Conservation (phyloP, 2,329 filamentous ascomycete genomes). For the Bipolaris bicolor region DNA sequence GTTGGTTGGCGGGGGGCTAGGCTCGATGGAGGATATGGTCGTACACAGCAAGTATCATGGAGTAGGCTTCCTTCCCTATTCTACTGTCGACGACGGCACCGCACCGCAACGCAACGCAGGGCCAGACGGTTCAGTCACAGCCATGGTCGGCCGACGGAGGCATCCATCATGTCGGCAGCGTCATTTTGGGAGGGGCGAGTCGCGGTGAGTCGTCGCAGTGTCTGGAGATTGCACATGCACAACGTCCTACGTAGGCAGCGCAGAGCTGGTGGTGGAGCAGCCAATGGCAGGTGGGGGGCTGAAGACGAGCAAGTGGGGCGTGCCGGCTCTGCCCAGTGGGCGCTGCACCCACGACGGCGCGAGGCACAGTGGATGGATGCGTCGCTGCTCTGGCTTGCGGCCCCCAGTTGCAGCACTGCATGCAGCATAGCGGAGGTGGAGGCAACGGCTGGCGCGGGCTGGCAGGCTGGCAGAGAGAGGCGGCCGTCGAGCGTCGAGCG, state of each 20-base stretch:
- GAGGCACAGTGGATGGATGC: not conserved
- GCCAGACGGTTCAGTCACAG: too few species aligned
- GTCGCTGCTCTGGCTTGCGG: slow-evolving; percentile 6
- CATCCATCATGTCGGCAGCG: slow-evolving; percentile 1
- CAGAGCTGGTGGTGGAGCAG: slow-evolving; percentile 7
- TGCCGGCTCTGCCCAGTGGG: slow-evolving; percentile 1
- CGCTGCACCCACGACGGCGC: slow-evolving; percentile 16
- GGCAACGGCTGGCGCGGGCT: slow-evolving; percentile 1
- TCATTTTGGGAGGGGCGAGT: slow-evolving; percentile 23
- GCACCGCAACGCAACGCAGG: too few species aligned
- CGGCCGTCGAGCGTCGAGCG: not conserved
- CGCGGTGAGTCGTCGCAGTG: slow-evolving; percentile 27
- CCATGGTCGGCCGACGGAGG: slow-evolving; percentile 1
- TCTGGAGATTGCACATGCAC: slow-evolving; percentile 32
- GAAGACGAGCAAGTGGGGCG: slow-evolving; percentile 7
- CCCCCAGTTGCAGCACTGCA: slow-evolving; percentile 18
- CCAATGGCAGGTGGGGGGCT: slow-evolving; percentile 18
- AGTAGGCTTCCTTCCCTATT: slow-evolving; percentile 15
- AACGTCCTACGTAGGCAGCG: slow-evolving; percentile 19
- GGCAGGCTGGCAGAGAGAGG: not conserved
- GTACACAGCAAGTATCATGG: slow-evolving; percentile 19
- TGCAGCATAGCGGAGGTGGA: slow-evolving; percentile 11
- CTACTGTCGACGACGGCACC: slow-evolving; percentile 10
- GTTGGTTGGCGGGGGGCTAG: slow-evolving; percentile 18
- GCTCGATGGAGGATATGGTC: slow-evolving; percentile 33